Evolutionary conservation across 108 stramenopile species (phyloP), one percentile per base, ranked within the genome.

Genomic region (Skeletonema marinoi): DNA sequence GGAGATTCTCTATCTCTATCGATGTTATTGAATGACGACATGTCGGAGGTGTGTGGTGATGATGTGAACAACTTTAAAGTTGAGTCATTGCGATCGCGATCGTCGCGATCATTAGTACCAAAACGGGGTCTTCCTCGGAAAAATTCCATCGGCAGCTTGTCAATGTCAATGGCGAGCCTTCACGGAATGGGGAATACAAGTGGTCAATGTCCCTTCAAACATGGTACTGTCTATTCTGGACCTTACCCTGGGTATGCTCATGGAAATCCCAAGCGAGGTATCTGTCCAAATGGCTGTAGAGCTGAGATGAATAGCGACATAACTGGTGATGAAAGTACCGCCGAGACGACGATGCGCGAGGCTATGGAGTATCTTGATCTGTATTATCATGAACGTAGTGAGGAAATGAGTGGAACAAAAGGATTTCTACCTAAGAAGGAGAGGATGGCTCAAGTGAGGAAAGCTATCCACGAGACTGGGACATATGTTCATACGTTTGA

Each of bases 401-500:
- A 74, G 0, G 74, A 74, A 1, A 74, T 74, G 74, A 51, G 38
- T 21, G 74, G 65, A 13, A 29, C 51, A 17, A 32, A 65, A 19
- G 74, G 74, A 25, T 74, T 74, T 32, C 4, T 48, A 63, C 7
- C 63, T 2, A 66, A 66, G 25, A 46, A 56, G 10, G 74, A 65
- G 8, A 38, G 74, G 54, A 74, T 66, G 25, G 21, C 11, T 38
- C 7, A 30, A 17, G 56, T 74, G 16, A 48, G 38, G 25, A 32
- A 60, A 10, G 59, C 74, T 32, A 66, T 74, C 32, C 14, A 66
- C 13, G 30, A 62, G 7, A 38, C 72, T 12, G 84, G 84, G 11
- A 82, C 80, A 0, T 85, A 85, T 72, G 66, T 38, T 3, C 84
- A 85, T 42, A 82, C 84, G 6, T 51, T 70, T 25, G 84, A 85